Evolutionary conservation across 306 rosid genomes (phyloP).

Genomic region (Ormosia emarginata): DNA sequence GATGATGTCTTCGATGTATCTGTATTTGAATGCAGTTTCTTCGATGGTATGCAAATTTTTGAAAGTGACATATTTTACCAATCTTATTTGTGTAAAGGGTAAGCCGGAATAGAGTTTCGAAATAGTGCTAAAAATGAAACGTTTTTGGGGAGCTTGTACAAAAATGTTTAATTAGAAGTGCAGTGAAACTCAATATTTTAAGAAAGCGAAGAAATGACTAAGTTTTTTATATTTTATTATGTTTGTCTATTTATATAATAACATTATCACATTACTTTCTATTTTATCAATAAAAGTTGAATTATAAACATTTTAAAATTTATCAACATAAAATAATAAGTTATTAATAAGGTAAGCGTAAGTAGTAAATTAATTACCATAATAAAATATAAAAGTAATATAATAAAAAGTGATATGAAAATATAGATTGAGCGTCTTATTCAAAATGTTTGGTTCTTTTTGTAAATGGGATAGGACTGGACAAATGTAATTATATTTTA

Average conservation of each 20-base stretch:
- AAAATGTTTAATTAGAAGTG: neutral
- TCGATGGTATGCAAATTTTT: neutral
- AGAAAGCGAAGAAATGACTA: neutral
- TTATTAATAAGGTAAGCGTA: neutral
- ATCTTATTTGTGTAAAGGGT: neutral
- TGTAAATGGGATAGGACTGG: neutral
- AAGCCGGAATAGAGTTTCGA: neutral
- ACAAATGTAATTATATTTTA: neutral
- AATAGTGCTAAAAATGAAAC: neutral
- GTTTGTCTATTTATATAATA: neutral
- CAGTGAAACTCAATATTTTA: neutral
- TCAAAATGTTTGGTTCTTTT: neutral
- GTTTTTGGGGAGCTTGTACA: neutral
- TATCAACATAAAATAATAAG: neutral
- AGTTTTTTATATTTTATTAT: neutral
- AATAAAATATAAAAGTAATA: too few relatives aligned
- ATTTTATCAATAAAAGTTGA: neutral
- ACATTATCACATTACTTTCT: neutral
- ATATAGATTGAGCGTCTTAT: too few relatives aligned
- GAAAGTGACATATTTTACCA: constrained; percentile 9
- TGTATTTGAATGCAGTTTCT: neutral
- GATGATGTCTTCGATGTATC: neutral
- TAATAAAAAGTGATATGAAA: too few relatives aligned
- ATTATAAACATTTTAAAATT: neutral
- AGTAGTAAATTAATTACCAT: neutral